Percentiles rank a stretch among this genome's conserved stretches.
phyloP scores from a whole-genome alignment of 2,329 filamentous ascomycete genomes.

The Xylaria polymorpha region DNA sequence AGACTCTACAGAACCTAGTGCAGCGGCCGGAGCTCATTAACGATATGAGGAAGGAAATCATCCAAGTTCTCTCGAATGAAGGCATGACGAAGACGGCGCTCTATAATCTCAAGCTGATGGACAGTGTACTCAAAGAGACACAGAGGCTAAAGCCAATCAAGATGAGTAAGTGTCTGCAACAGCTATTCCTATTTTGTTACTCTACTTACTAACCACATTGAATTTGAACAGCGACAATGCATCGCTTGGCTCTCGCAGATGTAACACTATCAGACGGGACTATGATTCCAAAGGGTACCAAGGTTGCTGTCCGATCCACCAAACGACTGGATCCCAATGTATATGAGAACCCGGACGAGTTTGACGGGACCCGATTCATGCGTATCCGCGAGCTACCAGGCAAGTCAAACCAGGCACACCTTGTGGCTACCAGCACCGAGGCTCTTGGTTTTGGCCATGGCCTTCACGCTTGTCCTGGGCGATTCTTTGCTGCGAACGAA shows the following conservation, averaged over 20 bases:
- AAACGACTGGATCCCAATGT: constrained; percentile 38
- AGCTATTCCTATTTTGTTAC: neutral
- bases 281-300: constrained; percentile 39
- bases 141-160: constrained; percentile 47
- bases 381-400: constrained; percentile 38
- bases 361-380: constrained; percentile 42
- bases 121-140: constrained; percentile 55
- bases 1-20: constrained; percentile 55
- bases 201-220: neutral
- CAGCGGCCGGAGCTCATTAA: constrained; percentile 56
- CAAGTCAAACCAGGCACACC: constrained; percentile 42
- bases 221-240: constrained; percentile 39
- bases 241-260: constrained; percentile 38
- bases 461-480: constrained; percentile 47
- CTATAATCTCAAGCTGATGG: constrained; percentile 49
- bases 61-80: constrained; percentile 39
- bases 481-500: constrained; percentile 51
- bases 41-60: constrained; percentile 57
- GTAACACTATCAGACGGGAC: constrained; percentile 41
- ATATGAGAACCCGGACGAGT: constrained; percentile 41
- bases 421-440: constrained; percentile 47
- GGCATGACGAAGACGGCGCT: constrained; percentile 44
- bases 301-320: constrained; percentile 41
- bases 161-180: constrained; percentile 39
- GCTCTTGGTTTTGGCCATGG: constrained; percentile 53